These are phyloP conservation scores for Choiromyces venosus DNA, from an alignment of 495 filamentous ascomycete genomes.

Conservation along the genomic window DNA sequence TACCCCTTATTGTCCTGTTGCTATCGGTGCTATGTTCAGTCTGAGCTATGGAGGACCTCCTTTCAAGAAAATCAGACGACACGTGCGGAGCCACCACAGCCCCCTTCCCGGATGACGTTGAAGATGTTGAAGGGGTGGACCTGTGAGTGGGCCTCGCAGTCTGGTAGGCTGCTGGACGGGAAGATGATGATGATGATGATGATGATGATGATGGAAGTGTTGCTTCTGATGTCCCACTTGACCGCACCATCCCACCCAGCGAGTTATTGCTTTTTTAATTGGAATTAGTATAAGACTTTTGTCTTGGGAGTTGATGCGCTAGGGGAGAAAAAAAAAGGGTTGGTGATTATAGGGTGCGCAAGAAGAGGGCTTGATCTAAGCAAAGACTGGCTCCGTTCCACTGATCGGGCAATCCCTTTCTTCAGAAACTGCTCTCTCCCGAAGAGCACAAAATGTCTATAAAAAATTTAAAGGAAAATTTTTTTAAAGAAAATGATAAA, in stretches of 20 bases:
- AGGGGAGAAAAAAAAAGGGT: slow-evolving; percentile 15
- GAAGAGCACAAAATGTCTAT: background rate
- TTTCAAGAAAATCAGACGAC: slow-evolving; percentile 26
- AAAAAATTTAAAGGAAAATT: background rate
- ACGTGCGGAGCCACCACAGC: slow-evolving; percentile 31
- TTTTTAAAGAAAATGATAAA: background rate
- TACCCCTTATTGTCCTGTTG: slow-evolving; percentile 29
- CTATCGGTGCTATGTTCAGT: slow-evolving; percentile 18
- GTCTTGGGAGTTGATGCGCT: slow-evolving; percentile 10
- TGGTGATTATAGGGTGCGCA: slow-evolving; percentile 14
- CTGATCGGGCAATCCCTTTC: background rate
- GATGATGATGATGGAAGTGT: slow-evolving; percentile 36
- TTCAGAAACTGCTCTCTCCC: background rate
- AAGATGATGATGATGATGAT: slow-evolving; percentile 36
- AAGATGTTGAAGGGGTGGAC: slow-evolving; percentile 33
- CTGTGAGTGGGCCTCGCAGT: slow-evolving; percentile 32
- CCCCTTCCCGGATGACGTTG: slow-evolving; percentile 37
- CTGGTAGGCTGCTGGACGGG: slow-evolving; percentile 27
- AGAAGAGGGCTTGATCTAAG: background rate
- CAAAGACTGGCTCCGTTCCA: background rate
- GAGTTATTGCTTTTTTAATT: slow-evolving; percentile 36
- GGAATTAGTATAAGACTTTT: slow-evolving; percentile 27
- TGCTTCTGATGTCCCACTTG: slow-evolving; percentile 36
- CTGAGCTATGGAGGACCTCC: slow-evolving; percentile 22
- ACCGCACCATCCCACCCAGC: slow-evolving; percentile 41